Base-by-base conservation (phyloP, 2,329 filamentous ascomycete genomes). In the Venturia carpophila region DNA sequence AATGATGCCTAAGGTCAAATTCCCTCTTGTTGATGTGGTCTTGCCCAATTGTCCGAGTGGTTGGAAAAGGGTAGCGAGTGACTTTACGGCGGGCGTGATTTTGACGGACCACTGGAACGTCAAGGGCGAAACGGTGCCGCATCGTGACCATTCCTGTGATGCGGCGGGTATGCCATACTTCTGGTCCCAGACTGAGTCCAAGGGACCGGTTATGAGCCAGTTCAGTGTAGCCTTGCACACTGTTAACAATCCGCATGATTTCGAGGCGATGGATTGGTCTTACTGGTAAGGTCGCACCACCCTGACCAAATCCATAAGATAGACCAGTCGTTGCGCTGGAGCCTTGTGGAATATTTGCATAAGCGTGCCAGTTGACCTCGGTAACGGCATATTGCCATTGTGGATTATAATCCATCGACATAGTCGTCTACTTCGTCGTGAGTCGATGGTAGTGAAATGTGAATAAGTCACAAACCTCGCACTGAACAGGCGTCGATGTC, bases 341-440 rank as follows among this genome's bases (percentile, higher is more conserved):
- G 13, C 60, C 27, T 34, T 41, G 21, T 17, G 13, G 37, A n/a
- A 61, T 10, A 10, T 19, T 42, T 45, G 42, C 60, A 61, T 45
- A 27, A 3, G 60, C 34, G 19, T 61, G n/a, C 60, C 60, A 61
- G 13, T 61, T 43, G 37, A 61, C 43, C 37, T 61, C 21, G 21
- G 37, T 45, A 5, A 61, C 60, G 11, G 60, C 42, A 27, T 61
- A 61, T 61, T 61, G 60, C 60, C 60, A 61, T 27, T 61, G 39
- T 5, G 37, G 7, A 2, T 45, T 61, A 45, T 61, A 61, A 5
- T 45, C 60, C 21, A n/a, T 61, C 34, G 60, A 61, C n/a, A 61
- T 43, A n/a, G 60, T 61, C 7, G 39, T 61, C 42, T 52, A 15
- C 11, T 27, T 27, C 47, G 24, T 30, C 47, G 24, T 30, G 6